Base-by-base conservation (phyloP, 2,329 filamentous ascomycete genomes). In the Coniella vitis region DNA sequence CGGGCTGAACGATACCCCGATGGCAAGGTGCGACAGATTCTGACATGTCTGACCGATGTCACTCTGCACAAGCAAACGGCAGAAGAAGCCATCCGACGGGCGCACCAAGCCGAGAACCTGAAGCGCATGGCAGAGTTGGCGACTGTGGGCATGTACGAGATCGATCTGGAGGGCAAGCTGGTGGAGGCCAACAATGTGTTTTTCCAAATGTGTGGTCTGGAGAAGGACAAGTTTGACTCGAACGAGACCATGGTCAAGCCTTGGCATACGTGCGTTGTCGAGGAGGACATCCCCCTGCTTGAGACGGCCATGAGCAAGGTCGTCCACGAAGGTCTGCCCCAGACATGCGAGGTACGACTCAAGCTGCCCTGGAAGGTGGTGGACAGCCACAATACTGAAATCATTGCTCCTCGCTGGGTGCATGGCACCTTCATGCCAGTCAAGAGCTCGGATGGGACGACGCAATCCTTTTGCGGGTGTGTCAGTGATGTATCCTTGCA, bases 111-210 rank as follows among this genome's bases (percentile, higher is more conserved):
- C 7, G 71, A 74, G 54, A 76, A 77, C 51, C 62, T 78, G 22
- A 75, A 75, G 56, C 69, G 74, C 38, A 75, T 78, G 64, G 73
- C 74, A 7, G 73, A 78, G 56, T 69, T 73, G 45, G 74, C 74
- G 4, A 76, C 74, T 0, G 74, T 78, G 10, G 74, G 74, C 45
- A 73, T 78, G 70, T 78, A 75, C 54, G 73, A 76, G 43, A 73
- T 76, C 63, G 69, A 72, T 49, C 63, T 71, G n/a, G 66, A 73
- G 20, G 74, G 74, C 12, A 68, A 69, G 3, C 60, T 78, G 7
- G 60, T 76, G 3, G 70, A 71, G 20, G 74, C 73, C 7, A 78
- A 78, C 56, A 73, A 74, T 16, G 66, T 74, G 12, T 78, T 78
- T 55, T 76, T 70, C 59, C 71, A 76, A 51, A 67, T 77, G 60